A percentile compares a stretch with the other conserved stretches of the same genome.
These are phyloP conservation scores for Xylariaceae sp. DNA, from an alignment of 2,329 filamentous ascomycete genomes.

Conservation along the genomic window DNA sequence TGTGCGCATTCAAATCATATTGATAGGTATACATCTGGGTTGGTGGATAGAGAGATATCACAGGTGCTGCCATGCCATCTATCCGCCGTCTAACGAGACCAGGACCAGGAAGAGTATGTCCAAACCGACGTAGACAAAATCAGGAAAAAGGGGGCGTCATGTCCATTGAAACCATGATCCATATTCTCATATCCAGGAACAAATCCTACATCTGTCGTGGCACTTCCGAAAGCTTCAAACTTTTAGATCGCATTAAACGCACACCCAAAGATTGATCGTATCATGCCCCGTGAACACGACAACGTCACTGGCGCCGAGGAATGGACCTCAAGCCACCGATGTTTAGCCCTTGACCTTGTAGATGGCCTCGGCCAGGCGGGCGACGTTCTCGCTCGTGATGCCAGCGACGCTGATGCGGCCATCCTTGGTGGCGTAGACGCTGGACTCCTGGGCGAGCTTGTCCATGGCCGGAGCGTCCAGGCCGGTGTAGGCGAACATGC, in stretches of 20 bases:
- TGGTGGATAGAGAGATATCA: conserved; percentile 4
- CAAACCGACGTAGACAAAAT: too few species aligned
- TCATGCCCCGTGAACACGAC: too few species aligned
- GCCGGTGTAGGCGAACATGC: conserved; percentile 99
- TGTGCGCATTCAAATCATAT: not conserved
- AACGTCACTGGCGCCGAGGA: too few species aligned
- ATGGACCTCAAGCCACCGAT: too few species aligned
- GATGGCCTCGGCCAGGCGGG: conserved; percentile 76
- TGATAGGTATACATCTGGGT: not conserved
- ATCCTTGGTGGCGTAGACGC: conserved; percentile 94
- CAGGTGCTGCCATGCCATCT: conserved; percentile 2
- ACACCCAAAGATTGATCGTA: too few species aligned
- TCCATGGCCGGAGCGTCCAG: conserved; percentile 90
- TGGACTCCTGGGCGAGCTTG: conserved; percentile 86
- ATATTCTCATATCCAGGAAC: too few species aligned
- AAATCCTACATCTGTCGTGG: too few species aligned
- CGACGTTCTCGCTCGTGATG: conserved; percentile 76
- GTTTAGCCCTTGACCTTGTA: conserved; percentile 71
- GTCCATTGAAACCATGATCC: too few species aligned
- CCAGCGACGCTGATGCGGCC: conserved; percentile 82
- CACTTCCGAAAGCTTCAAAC: too few species aligned
- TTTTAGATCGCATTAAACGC: too few species aligned
- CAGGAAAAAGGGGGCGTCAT: not conserved
- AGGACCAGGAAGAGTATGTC: not conserved
- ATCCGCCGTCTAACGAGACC: conserved; percentile 2